phyloP scores from a whole-genome alignment of 768 basidiomycete genomes.

The Mycena rebaudengoi region DNA sequence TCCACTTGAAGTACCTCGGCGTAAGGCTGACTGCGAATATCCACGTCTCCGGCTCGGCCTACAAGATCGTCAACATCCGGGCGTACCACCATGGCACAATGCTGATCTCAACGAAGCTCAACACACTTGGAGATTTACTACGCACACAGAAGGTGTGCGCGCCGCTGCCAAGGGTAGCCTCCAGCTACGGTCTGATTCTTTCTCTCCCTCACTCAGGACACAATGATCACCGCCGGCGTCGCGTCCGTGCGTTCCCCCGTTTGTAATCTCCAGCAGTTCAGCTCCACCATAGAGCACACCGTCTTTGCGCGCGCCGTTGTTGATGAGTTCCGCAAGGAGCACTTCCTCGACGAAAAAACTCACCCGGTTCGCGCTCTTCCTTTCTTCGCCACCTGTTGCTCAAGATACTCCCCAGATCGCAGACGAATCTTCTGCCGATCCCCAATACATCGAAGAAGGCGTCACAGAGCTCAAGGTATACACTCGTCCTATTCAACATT shows the following conservation, averaged over 20 bases:
- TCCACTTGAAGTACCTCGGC: neutral
- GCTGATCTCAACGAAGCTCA: slow-evolving; percentile 86
- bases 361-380: neutral
- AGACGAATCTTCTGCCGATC: slow-evolving; percentile 29
- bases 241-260: slow-evolving; percentile 94
- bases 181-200: neutral
- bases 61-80: slow-evolving; percentile 89
- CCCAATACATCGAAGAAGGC: slow-evolving; percentile 72
- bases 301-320: slow-evolving; percentile 76
- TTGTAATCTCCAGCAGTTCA: slow-evolving; percentile 75
- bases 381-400: neutral
- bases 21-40: slow-evolving; percentile 18
- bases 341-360: slow-evolving; percentile 48
- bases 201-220: slow-evolving; percentile 55
- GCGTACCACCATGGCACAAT: slow-evolving; percentile 99
- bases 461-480: slow-evolving; percentile 78
- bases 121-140: slow-evolving; percentile 76
- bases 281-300: slow-evolving; percentile 65
- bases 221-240: slow-evolving; percentile 86
- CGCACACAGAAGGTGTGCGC: slow-evolving; percentile 66
- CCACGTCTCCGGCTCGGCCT: slow-evolving; percentile 97
- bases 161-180: neutral
- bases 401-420: neutral
- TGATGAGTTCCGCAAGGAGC: slow-evolving; percentile 70
- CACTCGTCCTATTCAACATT: neutral